Evolutionary conservation across 2,329 filamentous ascomycete genomes (phyloP), one percentile per base, ranked within the genome.

Genomic region (Sporothrix pallida): DNA sequence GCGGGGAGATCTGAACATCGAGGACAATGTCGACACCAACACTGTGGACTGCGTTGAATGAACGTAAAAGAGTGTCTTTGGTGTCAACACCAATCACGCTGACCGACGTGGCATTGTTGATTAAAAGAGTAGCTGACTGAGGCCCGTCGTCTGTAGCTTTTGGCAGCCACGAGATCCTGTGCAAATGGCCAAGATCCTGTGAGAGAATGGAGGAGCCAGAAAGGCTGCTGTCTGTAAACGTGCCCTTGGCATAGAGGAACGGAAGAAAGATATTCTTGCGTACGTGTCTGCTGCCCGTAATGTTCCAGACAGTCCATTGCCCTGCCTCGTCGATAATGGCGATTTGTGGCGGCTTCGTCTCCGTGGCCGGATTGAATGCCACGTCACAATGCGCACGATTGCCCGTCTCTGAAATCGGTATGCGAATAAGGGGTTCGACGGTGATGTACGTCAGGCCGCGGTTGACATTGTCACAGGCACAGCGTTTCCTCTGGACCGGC

Each of bases 251-350:
- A 13, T 44, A 12, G 1, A 72, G 9, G 3, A 71, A 82, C 82
- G 70, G 81, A 80, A 20, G 73, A 78, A 82, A 76, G 9, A 78
- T 80, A 44, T 79, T 82, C 23, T 81, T 80, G 26, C 80, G 78
- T 12, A 80, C 78, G 20, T 81, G 80, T 78, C 75, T 78, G 46
- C 73, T 83, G 72, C 82, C 83, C 13, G 77, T 76, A 31, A 92
- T 82, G 75, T 92, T 86, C 89, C 91, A 93, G 3, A 93, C 80
- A 60, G 84, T 89, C 92, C 92, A 95, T 73, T 83, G 84, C 1
- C 91, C 92, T 48, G 82, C 82, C 70, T 88, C 84, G 77, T 94
- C 91, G 20, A 94, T 83, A 37, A 94, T 83, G 17, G 86, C 90
- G 71, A 94, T 81, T 77, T 92, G 90, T 1, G 88, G 86, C 17